These are phyloP conservation scores for Aspergillus pseudoterreus DNA, from an alignment of 2,329 filamentous ascomycete species.

Conservation along the genomic window DNA sequence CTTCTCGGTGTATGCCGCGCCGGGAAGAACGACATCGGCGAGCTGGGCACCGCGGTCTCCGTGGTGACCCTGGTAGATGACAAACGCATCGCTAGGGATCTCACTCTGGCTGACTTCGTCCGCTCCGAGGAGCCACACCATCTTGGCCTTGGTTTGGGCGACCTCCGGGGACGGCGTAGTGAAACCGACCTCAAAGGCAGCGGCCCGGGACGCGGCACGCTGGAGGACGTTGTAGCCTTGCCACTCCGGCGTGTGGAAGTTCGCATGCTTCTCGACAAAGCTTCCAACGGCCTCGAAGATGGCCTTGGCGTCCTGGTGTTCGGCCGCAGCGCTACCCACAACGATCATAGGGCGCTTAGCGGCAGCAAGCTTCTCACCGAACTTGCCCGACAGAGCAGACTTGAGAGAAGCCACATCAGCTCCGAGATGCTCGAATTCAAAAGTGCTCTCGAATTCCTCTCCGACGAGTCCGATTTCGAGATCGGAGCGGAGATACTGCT, in stretches of 20 bases:
- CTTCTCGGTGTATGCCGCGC: conserved; percentile 96
- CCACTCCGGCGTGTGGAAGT: conserved; percentile 87
- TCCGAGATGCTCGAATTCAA: conserved; percentile 90
- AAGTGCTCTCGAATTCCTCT: conserved; percentile 87
- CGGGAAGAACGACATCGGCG: conserved; percentile 89
- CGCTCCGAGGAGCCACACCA: conserved; percentile 93
- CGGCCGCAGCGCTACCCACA: conserved; percentile 84
- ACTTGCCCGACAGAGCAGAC: conserved; percentile 76
- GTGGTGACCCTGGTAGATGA: conserved; percentile 97
- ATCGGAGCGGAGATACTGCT: conserved; percentile 95
- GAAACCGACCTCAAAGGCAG: conserved; percentile 95
- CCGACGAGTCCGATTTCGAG: conserved; percentile 89
- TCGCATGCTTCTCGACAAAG: conserved; percentile 93
- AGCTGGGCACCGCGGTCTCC: conserved; percentile 90
- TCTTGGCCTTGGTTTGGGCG: conserved; percentile 83
- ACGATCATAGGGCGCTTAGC: conserved; percentile 97
- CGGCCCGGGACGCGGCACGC: conserved; percentile 83
- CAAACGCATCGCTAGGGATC: conserved; percentile 92
- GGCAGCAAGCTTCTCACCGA: conserved; percentile 84
- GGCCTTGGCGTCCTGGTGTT: conserved; percentile 85
- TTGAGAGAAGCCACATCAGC: conserved; percentile 75
- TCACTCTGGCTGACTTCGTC: conserved; percentile 84
- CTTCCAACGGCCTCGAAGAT: conserved; percentile 86
- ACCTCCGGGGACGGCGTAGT: conserved; percentile 78
- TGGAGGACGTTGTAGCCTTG: conserved; percentile 97